Conservation (phyloP, 768 basidiomycete genomes). For the Boletus bicolor region DNA sequence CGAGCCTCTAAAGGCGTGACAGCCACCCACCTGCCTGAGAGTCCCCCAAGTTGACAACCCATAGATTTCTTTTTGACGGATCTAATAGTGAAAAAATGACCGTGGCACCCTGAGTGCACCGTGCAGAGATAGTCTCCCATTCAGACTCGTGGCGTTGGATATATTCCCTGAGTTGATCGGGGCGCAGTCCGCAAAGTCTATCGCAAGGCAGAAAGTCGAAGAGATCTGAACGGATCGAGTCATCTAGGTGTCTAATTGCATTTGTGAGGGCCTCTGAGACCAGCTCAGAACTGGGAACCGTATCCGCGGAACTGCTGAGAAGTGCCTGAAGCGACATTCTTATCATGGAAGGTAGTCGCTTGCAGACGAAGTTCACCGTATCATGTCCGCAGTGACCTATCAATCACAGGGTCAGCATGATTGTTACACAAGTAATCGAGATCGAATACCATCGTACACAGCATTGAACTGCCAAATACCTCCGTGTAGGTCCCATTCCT, state of each 20-base stretch:
- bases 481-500: slow-evolving; percentile 41
- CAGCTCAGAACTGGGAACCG: slow-evolving; percentile 27
- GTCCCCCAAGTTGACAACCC: slow-evolving; percentile 36
- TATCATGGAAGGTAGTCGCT: slow-evolving; percentile 40
- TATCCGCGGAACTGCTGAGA: slow-evolving; percentile 24
- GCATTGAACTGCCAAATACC: slow-evolving; percentile 45
- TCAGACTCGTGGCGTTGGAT: slow-evolving; percentile 36
- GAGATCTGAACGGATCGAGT: slow-evolving; percentile 42
- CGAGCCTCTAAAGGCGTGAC: neutral
- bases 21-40: slow-evolving; percentile 31
- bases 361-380: slow-evolving; percentile 44
- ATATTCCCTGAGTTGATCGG: slow-evolving; percentile 39
- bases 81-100: slow-evolving; percentile 33
- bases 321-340: slow-evolving; percentile 37
- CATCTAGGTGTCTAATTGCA: slow-evolving; percentile 41
- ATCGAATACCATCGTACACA: slow-evolving; percentile 41
- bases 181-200: slow-evolving; percentile 34
- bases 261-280: slow-evolving; percentile 40
- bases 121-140: slow-evolving; percentile 35
- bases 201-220: slow-evolving; percentile 41
- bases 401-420: slow-evolving; percentile 15
- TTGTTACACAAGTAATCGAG: slow-evolving; percentile 22
- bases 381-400: slow-evolving; percentile 48
- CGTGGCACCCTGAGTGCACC: slow-evolving; percentile 34
- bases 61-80: slow-evolving; percentile 26